A percentile compares a stretch with the other conserved stretches of the same genome.
These are phyloP conservation scores for Astrocystis sublimbata DNA, from an alignment of 495 filamentous ascomycete species.

Conservation along the genomic window DNA sequence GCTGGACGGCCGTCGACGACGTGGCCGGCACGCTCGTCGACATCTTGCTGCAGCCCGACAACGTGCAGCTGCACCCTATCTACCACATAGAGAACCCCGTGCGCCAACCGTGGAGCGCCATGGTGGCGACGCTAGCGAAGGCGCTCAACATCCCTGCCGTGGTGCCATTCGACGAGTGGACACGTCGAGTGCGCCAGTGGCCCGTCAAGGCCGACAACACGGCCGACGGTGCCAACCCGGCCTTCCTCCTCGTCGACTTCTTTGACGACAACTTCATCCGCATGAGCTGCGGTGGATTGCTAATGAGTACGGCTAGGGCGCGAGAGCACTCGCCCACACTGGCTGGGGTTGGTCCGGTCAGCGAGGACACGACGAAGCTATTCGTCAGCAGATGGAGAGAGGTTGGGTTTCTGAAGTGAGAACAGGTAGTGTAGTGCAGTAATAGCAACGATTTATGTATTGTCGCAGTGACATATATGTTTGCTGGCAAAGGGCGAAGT, in stretches of 20 bases:
- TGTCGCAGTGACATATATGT: too few species aligned
- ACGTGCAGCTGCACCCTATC: constrained; percentile 2
- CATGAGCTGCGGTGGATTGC: constrained; percentile 55
- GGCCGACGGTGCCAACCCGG: constrained; percentile 45
- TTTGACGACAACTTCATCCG: constrained; percentile 49
- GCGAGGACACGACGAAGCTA: background rate
- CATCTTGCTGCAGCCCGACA: constrained; percentile 27
- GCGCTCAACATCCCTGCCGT: background rate
- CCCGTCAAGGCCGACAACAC: background rate
- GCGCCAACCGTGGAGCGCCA: background rate
- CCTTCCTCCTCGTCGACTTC: constrained; percentile 46
- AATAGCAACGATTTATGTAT: too few species aligned
- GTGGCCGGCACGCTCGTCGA: constrained; percentile 42
- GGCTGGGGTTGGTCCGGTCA: background rate
- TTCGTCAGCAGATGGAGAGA: background rate
- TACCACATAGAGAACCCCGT: background rate
- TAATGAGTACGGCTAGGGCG: constrained; percentile 42
- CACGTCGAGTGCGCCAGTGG: background rate
- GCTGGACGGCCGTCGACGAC: constrained; percentile 54
- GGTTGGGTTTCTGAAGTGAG: background rate
- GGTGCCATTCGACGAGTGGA: background rate
- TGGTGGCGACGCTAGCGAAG: too few species aligned
- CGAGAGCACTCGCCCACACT: constrained; percentile 39
- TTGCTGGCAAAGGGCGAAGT: too few species aligned
- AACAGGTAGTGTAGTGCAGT: too few species aligned